Base-by-base conservation (phyloP, 176 grass and related monocot genomes). In the Urochloa ruziziensis region DNA sequence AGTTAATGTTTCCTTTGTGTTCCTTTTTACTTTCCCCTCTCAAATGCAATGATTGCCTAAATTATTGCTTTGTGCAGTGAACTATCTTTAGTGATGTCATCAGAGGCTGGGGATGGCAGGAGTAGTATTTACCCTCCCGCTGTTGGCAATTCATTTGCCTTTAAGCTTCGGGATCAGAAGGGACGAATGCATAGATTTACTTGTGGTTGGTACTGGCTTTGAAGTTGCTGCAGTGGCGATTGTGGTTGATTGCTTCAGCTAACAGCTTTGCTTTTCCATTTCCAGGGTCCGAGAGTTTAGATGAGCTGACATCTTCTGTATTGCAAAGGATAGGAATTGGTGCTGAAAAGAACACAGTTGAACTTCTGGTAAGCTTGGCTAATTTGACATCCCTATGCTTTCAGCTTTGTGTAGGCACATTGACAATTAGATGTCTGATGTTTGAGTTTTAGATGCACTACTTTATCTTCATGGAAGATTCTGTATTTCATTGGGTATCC, bases 121-220 rank as follows among this genome's bases (percentile, higher is more conserved):
- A 91, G 73, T 57, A 75, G 74, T 47, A 92, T 84, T 58, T 87
- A 90, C 70, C 91, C 93, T 61, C 74, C 93, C 89, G 63, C 73
- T 85, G 67, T 86, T 91, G 85, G 80, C 62, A 94, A 92, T 86
- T 90, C 91, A 71, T 96, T 89, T 86, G 47, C 86, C 36, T 99
- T 99, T 67, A 99, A 99, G 47, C 67, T 99, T 78, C 62, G 90
- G 77, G 96, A 94, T 80, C 79, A 34, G 62, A 99, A 91, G 74
- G 73, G 91, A 19, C 93, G 89, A n/a, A 85, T 99, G 8, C 96
- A 96, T 80, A 91, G 96, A 84, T 92, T 99, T 82, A 89, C 86
- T 65, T 92, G 89, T 90, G 96, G 96, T 98, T 75, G 75, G 90
- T 95, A 64, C 34, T 49, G 37, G 17, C 15, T 77, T 83, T 34